phyloP scores from a whole-genome alignment of 2,329 filamentous ascomycete genomes.

The Fusarium sp. region DNA sequence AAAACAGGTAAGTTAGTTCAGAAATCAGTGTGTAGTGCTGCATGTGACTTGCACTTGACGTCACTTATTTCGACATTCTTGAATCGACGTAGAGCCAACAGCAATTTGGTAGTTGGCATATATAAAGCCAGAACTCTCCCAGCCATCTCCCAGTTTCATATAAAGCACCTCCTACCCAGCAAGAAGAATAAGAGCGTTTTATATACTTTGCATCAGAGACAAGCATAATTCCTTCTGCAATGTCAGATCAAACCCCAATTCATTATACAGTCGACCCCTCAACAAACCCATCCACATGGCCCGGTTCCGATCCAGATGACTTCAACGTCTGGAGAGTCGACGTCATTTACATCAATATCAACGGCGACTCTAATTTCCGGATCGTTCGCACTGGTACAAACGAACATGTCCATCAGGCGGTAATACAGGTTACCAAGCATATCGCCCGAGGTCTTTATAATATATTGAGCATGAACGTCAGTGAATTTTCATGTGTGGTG shows the following conservation, averaged over 20 bases:
- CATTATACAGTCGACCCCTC: constrained; percentile 2
- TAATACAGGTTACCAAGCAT: neutral
- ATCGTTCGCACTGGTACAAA: neutral
- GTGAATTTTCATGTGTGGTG: neutral
- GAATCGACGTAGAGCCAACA: too few relatives aligned
- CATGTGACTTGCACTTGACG: too few relatives aligned
- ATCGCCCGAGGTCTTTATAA: neutral
- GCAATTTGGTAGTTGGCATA: too few relatives aligned
- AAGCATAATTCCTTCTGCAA: too few relatives aligned
- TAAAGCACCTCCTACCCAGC: too few relatives aligned
- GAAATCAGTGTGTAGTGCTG: too few relatives aligned
- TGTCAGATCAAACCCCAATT: neutral
- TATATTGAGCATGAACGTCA: neutral
- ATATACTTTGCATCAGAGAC: accelerated
- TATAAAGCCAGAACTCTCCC: too few relatives aligned
- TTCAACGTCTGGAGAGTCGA: neutral
- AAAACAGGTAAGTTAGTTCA: too few relatives aligned
- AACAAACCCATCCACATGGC: neutral
- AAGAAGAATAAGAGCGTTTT: too few relatives aligned
- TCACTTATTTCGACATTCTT: too few relatives aligned
- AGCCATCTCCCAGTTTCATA: too few relatives aligned
- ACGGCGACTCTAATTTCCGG: neutral
- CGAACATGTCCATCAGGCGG: neutral
- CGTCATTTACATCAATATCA: neutral
- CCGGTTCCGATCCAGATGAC: neutral